These are phyloP conservation scores for Wickerhamiella kazuoi DNA, from an alignment of 805 yeast genomes.

Conservation along the genomic window DNA sequence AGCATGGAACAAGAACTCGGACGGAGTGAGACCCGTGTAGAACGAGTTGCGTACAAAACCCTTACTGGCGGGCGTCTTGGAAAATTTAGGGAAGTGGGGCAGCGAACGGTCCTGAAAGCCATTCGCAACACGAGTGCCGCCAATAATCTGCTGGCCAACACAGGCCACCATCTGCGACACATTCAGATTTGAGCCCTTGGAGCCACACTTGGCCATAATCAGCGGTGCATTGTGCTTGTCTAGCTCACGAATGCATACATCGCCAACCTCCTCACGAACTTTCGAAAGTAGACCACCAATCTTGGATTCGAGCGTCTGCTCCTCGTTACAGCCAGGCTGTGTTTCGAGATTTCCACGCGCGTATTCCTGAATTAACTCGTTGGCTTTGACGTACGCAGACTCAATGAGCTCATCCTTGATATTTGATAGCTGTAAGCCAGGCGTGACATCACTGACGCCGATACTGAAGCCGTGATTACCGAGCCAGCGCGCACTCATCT, in stretches of 20 bases:
- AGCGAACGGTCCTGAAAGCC: conserved; percentile 98
- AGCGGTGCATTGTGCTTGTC: conserved; percentile 87
- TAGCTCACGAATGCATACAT: conserved; percentile 82
- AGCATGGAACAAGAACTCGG: conserved; percentile 95
- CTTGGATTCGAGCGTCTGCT: conserved; percentile 92
- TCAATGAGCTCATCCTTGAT: conserved; percentile 83
- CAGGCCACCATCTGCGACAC: conserved; percentile 98
- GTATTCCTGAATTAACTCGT: conserved; percentile 63
- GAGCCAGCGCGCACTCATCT: conserved; percentile 82
- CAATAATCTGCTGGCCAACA: conserved; percentile 96
- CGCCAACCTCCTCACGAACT: conserved; percentile 98
- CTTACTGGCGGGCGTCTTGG: conserved; percentile 93
- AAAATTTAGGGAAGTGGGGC: conserved; percentile 90
- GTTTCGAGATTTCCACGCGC: conserved; percentile 83
- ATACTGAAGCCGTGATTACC: conserved; percentile 95
- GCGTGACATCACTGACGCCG: conserved; percentile 95
- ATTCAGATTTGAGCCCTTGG: conserved; percentile 93
- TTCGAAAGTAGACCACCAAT: conserved; percentile 91
- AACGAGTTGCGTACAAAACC: conserved; percentile 96
- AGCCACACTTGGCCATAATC: conserved; percentile 98
- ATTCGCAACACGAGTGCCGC: conserved; percentile 98
- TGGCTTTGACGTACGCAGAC: conserved; percentile 77
- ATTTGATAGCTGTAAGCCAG: conserved; percentile 55
- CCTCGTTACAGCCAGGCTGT: conserved; percentile 98
- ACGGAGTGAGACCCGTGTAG: conserved; percentile 84